These are phyloP conservation scores for Cupressus sempervirens DNA, from an alignment of 75 land plant genomes.

Conservation along the genomic window DNA sequence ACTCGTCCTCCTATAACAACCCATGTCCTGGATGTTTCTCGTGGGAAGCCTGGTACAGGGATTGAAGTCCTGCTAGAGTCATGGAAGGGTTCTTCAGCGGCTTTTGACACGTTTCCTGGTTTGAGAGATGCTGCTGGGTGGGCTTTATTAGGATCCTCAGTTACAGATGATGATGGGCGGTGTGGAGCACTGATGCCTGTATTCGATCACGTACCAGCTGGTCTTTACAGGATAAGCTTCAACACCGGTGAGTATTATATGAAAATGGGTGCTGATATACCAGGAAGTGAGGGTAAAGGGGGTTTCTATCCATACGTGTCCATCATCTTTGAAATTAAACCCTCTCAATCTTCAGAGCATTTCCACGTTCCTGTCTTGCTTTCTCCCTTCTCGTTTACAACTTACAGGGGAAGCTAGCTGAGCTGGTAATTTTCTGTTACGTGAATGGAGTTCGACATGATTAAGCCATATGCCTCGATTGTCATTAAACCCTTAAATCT, in stretches of 20 bases:
- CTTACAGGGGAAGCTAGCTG: conserved; percentile 83
- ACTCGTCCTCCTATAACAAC: conserved; percentile 92
- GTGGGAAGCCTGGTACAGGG: conserved; percentile 77
- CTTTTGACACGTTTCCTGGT: conserved; percentile 16
- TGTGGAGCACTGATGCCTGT: conserved; percentile 70
- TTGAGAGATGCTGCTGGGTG: conserved; percentile 30
- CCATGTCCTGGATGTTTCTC: conserved; percentile 84
- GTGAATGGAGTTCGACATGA: not conserved
- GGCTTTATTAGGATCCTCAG: conserved; percentile 55
- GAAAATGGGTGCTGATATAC: conserved; percentile 10
- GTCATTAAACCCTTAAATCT: too few relatives aligned
- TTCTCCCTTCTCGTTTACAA: conserved; percentile 82
- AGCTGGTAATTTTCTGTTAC: not conserved
- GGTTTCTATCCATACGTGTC: conserved; percentile 84
- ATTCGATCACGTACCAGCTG: conserved; percentile 46
- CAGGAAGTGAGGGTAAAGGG: conserved; percentile 10
- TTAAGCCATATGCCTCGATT: not conserved
- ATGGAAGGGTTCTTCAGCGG: conserved; percentile 38
- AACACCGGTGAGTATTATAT: conserved; percentile 63
- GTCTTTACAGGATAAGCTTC: conserved; percentile 72
- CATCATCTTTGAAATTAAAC: conserved; percentile 79
- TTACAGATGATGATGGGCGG: conserved; percentile 80
- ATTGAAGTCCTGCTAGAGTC: conserved; percentile 66
- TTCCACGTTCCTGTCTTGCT: conserved; percentile 92
- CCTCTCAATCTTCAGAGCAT: conserved; percentile 66